phyloP scores from a whole-genome alignment of 75 land plant species.

The Adiantum capillusveneris region DNA sequence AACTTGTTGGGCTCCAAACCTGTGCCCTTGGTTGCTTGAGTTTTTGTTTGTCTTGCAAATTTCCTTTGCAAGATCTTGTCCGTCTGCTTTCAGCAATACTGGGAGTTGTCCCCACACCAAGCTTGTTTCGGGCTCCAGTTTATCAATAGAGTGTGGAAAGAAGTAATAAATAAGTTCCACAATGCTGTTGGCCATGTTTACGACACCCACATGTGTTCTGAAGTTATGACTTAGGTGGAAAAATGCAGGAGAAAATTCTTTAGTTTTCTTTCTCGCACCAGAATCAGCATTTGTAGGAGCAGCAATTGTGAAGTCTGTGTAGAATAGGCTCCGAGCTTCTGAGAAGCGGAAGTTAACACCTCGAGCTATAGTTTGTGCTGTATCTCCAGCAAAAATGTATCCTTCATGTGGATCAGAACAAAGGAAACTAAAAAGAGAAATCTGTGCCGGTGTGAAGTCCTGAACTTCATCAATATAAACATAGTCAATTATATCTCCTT shows the following conservation, averaged over 20 bases:
- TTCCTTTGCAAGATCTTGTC: conserved; percentile 32
- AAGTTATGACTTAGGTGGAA: conserved; percentile 49
- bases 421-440: conserved; percentile 49
- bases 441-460: conserved; percentile 59
- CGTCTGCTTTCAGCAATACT: conserved; percentile 37
- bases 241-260: conserved; percentile 3
- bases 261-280: not conserved
- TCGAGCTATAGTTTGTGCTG: conserved; percentile 71
- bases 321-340: conserved; percentile 50
- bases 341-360: conserved; percentile 64
- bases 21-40: conserved; percentile 5
- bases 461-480: conserved; percentile 78
- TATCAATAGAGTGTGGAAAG: conserved; percentile 49
- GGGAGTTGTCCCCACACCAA: conserved; percentile 54
- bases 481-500: conserved; percentile 41
- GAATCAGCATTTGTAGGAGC: conserved; percentile 4
- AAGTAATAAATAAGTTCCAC: conserved; percentile 36
- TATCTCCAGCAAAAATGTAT: conserved; percentile 73
- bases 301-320: conserved; percentile 27
- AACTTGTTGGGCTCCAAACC: conserved; percentile 66
- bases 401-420: conserved; percentile 46
- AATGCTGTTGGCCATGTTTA: conserved; percentile 48
- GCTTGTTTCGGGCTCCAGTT: conserved; percentile 44
- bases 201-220: conserved; percentile 53
- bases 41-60: conserved; percentile 31